Conservation (phyloP, 1,139 yeast species). For the Geotrichum phurueaensis region DNA sequence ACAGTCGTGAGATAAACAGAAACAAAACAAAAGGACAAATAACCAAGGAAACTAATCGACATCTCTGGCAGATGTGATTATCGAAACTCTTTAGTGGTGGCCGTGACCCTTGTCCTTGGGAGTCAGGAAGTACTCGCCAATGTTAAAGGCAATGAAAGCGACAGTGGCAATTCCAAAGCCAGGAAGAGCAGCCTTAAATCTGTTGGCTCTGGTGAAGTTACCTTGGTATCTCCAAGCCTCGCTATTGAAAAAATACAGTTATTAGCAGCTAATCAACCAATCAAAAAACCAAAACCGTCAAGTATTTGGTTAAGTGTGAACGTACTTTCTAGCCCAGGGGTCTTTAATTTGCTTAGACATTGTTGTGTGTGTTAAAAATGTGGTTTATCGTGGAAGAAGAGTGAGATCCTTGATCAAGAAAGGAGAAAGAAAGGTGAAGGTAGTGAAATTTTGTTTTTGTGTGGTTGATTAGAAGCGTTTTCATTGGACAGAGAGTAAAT, state of each 20-base stretch:
- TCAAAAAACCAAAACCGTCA: neutral
- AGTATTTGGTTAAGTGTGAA: slow-evolving; percentile 4
- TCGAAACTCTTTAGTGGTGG: neutral
- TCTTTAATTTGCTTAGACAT: slow-evolving; percentile 35
- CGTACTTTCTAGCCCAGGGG: slow-evolving; percentile 47
- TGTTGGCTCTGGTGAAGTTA: slow-evolving; percentile 63
- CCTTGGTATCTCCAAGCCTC: slow-evolving; percentile 93
- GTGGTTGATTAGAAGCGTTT: neutral
- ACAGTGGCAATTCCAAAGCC: slow-evolving; percentile 78
- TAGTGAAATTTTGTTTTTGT: neutral
- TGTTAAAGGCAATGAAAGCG: slow-evolving; percentile 62
- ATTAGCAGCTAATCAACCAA: neutral
- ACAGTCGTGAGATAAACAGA: neutral
- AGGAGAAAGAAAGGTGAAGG: neutral
- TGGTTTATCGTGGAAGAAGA: neutral
- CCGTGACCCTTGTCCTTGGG: slow-evolving; percentile 26
- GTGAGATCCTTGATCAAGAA: neutral
- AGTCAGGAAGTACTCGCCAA: slow-evolving; percentile 45
- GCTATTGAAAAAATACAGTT: slow-evolving; percentile 38
- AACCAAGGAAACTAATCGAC: neutral
- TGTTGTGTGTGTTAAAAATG: slow-evolving; percentile 11
- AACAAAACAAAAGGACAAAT: neutral
- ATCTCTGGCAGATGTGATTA: neutral
- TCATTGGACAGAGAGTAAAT: neutral
- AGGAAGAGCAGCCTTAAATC: slow-evolving; percentile 73